Conservation (phyloP, 768 basidiomycete species). For the Trametes meyenii region DNA sequence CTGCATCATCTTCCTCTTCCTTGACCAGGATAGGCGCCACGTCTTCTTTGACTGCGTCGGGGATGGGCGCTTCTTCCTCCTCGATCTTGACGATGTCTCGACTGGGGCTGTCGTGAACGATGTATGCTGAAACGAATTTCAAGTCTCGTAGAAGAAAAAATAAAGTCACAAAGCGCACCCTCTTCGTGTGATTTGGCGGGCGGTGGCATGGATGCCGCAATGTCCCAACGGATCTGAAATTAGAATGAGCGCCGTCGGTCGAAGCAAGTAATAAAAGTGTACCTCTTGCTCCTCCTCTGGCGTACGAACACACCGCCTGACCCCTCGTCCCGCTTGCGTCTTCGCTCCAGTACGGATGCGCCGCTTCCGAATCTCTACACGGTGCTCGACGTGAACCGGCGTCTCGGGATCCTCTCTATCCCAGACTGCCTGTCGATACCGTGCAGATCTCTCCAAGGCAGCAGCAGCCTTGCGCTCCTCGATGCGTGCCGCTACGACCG, state of each 20-base stretch:
- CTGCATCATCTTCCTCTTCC: too few species aligned
- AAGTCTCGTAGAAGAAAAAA: too few species aligned
- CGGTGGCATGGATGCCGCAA: not conserved
- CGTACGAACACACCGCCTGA: slow-evolving; percentile 1
- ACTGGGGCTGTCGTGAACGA: too few species aligned
- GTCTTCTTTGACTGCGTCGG: too few species aligned
- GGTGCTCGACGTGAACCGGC: not conserved
- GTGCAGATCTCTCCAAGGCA: not conserved
- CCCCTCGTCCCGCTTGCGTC: not conserved
- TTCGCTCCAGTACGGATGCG: not conserved
- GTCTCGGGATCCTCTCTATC: not conserved
- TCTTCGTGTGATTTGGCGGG: too few species aligned
- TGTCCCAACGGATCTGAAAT: not conserved
- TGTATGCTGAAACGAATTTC: too few species aligned
- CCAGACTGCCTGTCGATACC: slow-evolving; percentile 1
- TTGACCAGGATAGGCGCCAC: too few species aligned
- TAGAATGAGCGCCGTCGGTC: not conserved
- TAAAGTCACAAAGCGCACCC: too few species aligned
- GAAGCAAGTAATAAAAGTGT: not conserved
- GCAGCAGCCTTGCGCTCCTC: not conserved
- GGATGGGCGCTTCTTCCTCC: too few species aligned
- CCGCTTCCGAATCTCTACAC: slow-evolving; percentile 3
- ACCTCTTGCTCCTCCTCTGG: slow-evolving; percentile 1
- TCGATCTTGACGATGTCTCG: too few species aligned
- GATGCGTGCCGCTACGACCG: slow-evolving; percentile 1